phyloP scores from a whole-genome alignment of 768 basidiomycete genomes.

The Pleurotus tuoliensis region DNA sequence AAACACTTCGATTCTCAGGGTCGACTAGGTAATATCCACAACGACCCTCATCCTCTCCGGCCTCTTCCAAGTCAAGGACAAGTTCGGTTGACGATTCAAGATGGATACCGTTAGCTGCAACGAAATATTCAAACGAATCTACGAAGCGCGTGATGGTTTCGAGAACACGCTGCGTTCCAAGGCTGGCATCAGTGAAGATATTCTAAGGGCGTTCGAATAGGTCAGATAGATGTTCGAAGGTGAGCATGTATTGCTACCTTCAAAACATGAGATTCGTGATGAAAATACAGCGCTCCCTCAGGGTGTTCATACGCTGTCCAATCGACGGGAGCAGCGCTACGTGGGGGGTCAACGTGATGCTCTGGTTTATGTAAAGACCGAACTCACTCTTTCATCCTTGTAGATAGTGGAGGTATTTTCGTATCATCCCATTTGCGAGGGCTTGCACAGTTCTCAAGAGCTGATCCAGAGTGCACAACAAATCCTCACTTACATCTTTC shows the following conservation, averaged over 20 bases:
- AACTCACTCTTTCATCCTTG: not conserved
- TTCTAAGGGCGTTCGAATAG: not conserved
- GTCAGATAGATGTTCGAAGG: too few relatives aligned
- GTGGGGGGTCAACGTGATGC: not conserved
- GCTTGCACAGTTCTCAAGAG: not conserved
- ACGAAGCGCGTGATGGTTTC: slow-evolving; percentile 3
- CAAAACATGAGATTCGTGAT: slow-evolving; percentile 28
- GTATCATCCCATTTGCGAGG: slow-evolving; percentile 1
- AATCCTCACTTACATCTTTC: not conserved
- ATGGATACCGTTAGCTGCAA: slow-evolving; percentile 11
- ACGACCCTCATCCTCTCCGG: slow-evolving; percentile 13
- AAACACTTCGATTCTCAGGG: slow-evolving; percentile 28
- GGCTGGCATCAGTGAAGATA: slow-evolving; percentile 23
- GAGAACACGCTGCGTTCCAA: slow-evolving; percentile 12
- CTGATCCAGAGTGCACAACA: not conserved
- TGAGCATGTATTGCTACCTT: too few relatives aligned
- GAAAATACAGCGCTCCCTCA: slow-evolving; percentile 60
- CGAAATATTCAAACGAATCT: slow-evolving; percentile 12
- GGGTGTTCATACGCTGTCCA: slow-evolving; percentile 54
- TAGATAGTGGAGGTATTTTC: not conserved
- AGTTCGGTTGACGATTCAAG: slow-evolving; percentile 28
- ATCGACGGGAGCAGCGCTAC: slow-evolving; percentile 17
- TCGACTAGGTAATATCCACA: slow-evolving; percentile 45
- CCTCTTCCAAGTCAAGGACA: slow-evolving; percentile 31
- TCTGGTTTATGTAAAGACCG: not conserved